Evolutionary conservation across 768 basidiomycete species (phyloP).

Genomic region (Termitomyces sp.): DNA sequence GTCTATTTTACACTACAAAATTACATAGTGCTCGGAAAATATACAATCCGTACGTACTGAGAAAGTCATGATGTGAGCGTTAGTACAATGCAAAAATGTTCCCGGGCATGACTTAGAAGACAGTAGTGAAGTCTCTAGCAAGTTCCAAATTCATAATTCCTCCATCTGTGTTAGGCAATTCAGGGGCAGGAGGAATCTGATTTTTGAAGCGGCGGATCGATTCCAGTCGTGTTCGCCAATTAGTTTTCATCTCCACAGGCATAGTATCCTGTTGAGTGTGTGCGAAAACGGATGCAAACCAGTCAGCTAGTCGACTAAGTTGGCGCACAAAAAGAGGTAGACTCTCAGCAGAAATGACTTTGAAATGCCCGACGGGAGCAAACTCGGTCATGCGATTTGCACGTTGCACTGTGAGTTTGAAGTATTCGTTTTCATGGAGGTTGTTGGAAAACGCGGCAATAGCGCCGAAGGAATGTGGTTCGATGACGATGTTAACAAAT

Average conservation of each 20-base stretch:
- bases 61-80: neutral
- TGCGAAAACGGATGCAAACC: constrained; percentile 84
- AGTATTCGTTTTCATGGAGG: constrained; percentile 89
- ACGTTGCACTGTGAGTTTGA: constrained; percentile 89
- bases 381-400: constrained; percentile 93
- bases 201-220: constrained; percentile 70
- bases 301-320: constrained; percentile 82
- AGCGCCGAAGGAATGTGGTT: constrained; percentile 84
- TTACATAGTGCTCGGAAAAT: neutral
- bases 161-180: constrained; percentile 23
- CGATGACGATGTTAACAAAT: constrained; percentile 96
- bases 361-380: constrained; percentile 88
- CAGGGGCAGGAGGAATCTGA: constrained; percentile 30
- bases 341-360: constrained; percentile 86
- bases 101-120: constrained; percentile 32
- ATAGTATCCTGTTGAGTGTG: constrained; percentile 68
- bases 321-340: constrained; percentile 88
- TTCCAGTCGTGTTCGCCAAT: constrained; percentile 82
- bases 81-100: constrained; percentile 6
- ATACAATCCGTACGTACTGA: neutral
- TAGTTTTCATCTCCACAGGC: constrained; percentile 78
- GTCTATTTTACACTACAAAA: neutral
- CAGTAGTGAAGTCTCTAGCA: constrained; percentile 57
- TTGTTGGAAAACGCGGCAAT: constrained; percentile 85
- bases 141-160: constrained; percentile 50